phyloP scores from a whole-genome alignment of 2,329 filamentous ascomycete genomes.

The Neofusicoccum cordaticola region DNA sequence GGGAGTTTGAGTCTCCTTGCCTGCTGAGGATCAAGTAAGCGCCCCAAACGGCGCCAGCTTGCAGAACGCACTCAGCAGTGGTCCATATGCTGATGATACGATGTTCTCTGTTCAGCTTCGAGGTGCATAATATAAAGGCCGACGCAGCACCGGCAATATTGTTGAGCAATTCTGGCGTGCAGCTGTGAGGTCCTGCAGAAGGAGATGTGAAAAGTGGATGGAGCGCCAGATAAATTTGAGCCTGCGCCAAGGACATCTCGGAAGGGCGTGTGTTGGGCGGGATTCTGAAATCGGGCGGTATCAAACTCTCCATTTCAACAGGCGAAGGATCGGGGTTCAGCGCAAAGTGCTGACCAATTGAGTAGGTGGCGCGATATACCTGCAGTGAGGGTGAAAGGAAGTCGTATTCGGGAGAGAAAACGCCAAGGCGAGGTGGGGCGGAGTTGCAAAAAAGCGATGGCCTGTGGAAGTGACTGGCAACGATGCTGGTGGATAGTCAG shows the following conservation, averaged over 20 bases:
- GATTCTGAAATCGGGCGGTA: not conserved
- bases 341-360: not conserved
- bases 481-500: not conserved
- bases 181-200: not conserved
- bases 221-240: slow-evolving; percentile 5
- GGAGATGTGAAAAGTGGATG: slow-evolving; percentile 10
- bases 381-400: not conserved
- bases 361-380: not conserved
- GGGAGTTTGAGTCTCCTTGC: not conserved
- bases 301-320: not conserved
- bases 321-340: not conserved
- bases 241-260: slow-evolving; percentile 8
- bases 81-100: slow-evolving; percentile 9
- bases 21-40: slow-evolving; percentile 12
- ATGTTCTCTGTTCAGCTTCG: slow-evolving; percentile 9
- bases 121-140: not conserved
- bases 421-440: not conserved
- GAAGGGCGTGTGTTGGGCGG: not conserved
- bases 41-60: slow-evolving; percentile 18
- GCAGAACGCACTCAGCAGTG: slow-evolving; percentile 1
- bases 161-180: not conserved
- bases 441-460: slow-evolving; percentile 15
- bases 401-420: not conserved
- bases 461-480: slow-evolving; percentile 4
- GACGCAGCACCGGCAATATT: slow-evolving; percentile 8